These are phyloP conservation scores for Monilinia fructicola DNA, from an alignment of 2,329 filamentous ascomycete genomes.

Conservation along the genomic window DNA sequence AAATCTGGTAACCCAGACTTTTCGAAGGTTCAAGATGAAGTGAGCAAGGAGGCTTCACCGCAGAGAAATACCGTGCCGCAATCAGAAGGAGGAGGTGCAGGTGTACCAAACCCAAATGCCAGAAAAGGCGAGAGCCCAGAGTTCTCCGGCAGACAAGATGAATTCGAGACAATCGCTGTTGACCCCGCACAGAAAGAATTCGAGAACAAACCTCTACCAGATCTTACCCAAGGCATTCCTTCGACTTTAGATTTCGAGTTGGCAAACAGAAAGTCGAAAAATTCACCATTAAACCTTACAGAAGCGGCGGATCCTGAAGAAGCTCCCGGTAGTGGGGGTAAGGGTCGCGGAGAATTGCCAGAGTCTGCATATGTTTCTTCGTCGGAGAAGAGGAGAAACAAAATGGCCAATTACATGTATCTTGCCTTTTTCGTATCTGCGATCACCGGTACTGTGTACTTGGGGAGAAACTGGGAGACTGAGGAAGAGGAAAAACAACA, in stretches of 20 bases:
- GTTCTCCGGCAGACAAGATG: conserved; percentile 33
- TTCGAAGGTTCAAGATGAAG: conserved; percentile 28
- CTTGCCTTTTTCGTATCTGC: conserved; percentile 57
- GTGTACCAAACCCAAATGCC: conserved; percentile 26
- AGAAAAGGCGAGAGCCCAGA: conserved; percentile 27
- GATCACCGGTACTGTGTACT: conserved; percentile 57
- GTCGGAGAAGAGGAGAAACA: conserved; percentile 75
- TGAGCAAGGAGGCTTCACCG: conserved; percentile 28
- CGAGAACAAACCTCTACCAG: conserved; percentile 71
- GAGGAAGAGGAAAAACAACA: conserved; percentile 70
- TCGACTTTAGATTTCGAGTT: conserved; percentile 84
- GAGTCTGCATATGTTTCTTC: conserved; percentile 88
- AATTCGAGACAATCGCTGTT: conserved; percentile 42
- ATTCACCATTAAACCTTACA: conserved; percentile 49
- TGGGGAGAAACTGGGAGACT: conserved; percentile 83
- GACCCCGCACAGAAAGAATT: conserved; percentile 47
- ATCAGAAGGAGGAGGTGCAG: conserved; percentile 26
- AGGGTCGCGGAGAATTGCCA: conserved; percentile 65
- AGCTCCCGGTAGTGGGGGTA: conserved; percentile 47
- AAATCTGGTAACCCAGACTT: conserved; percentile 30
- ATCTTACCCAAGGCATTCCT: conserved; percentile 91
- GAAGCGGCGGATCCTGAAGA: conserved; percentile 45
- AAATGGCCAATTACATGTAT: conserved; percentile 74
- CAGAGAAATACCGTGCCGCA: conserved; percentile 27
- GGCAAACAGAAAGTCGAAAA: conserved; percentile 42